phyloP scores from a whole-genome alignment of 345 rosid genomes.

The Cardamine resedifolia region DNA sequence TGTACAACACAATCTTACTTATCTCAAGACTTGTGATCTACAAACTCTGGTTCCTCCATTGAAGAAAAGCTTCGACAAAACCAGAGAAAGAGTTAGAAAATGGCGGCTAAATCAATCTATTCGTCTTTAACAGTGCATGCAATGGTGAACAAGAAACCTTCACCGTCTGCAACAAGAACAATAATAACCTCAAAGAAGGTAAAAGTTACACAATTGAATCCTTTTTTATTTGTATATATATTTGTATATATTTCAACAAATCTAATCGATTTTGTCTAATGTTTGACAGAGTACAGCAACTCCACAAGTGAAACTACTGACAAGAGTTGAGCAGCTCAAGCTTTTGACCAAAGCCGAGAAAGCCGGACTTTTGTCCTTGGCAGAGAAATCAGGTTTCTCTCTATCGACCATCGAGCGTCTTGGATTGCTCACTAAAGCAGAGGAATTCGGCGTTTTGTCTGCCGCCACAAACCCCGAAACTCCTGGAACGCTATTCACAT shows the following conservation, averaged over 20 bases:
- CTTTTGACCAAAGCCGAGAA: conserved; percentile 87
- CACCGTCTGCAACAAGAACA: conserved; percentile 51
- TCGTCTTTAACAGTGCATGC: conserved; percentile 47
- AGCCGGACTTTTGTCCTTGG: conserved; percentile 84
- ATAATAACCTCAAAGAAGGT: conserved; percentile 61
- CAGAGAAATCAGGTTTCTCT: conserved; percentile 85
- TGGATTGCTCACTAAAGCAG: conserved; percentile 90
- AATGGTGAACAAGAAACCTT: conserved; percentile 75
- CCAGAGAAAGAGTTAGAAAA: conserved; percentile 3
- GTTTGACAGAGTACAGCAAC: conserved; percentile 20
- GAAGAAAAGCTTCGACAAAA: conserved; percentile 15
- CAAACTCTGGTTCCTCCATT: conserved; percentile 12
- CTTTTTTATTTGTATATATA: neutral
- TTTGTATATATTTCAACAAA: neutral
- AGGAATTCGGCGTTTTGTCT: conserved; percentile 81
- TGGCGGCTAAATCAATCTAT: conserved; percentile 46
- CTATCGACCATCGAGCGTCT: conserved; percentile 85
- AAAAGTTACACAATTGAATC: neutral
- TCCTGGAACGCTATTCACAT: conserved; percentile 55
- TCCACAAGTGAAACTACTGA: conserved; percentile 69
- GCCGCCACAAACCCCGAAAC: conserved; percentile 85
- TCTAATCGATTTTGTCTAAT: neutral
- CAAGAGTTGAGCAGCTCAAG: conserved; percentile 90
- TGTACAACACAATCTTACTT: conserved; percentile 32
- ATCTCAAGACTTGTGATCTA: conserved; percentile 25